A percentile compares a stretch with the other conserved stretches of the same genome.
These are phyloP conservation scores for Dendrobium nobile DNA, from an alignment of 106 monocot genomes.

Conservation along the genomic window DNA sequence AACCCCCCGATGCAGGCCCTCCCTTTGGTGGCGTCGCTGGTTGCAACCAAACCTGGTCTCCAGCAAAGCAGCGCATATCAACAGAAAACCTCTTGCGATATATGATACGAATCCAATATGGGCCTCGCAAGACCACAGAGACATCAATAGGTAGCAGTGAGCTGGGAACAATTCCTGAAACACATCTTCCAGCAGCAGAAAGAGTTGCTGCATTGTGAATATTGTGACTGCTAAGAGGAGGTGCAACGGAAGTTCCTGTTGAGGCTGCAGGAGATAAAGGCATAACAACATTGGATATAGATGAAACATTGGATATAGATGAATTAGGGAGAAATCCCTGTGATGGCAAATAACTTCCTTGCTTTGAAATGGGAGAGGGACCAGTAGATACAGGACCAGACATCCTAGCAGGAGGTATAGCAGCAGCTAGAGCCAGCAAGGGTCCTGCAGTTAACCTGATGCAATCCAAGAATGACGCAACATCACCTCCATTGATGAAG, in stretches of 20 bases:
- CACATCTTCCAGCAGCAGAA: slow-evolving; percentile 75
- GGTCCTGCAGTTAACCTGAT: slow-evolving; percentile 96
- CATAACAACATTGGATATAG: slow-evolving; percentile 34
- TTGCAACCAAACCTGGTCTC: slow-evolving; percentile 99
- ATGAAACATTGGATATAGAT: slow-evolving; percentile 36
- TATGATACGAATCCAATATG: slow-evolving; percentile 97
- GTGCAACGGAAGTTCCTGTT: slow-evolving; percentile 13
- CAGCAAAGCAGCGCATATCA: slow-evolving; percentile 99
- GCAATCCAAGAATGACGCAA: slow-evolving; percentile 95
- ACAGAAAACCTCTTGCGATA: slow-evolving; percentile 98
- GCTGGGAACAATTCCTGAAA: slow-evolving; percentile 94
- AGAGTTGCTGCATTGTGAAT: slow-evolving; percentile 62
- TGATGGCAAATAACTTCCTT: slow-evolving; percentile 27
- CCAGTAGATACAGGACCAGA: slow-evolving; percentile 64
- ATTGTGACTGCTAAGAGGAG: slow-evolving; percentile 41
- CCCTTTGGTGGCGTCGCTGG: slow-evolving; percentile 97
- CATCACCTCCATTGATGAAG: slow-evolving; percentile 93
- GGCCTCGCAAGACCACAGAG: slow-evolving; percentile 85
- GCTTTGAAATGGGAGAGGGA: slow-evolving; percentile 47
- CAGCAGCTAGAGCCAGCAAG: slow-evolving; percentile 82
- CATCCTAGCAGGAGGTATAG: slow-evolving; percentile 93
- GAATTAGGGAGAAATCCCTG: slow-evolving; percentile 45
- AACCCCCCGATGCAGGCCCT: slow-evolving; percentile 79
- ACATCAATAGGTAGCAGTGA: slow-evolving; percentile 96
- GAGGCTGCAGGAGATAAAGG: slow-evolving; percentile 29